Evolutionary conservation across 2,329 filamentous ascomycete genomes (phyloP).

Genomic region (Fusarium chaquense): DNA sequence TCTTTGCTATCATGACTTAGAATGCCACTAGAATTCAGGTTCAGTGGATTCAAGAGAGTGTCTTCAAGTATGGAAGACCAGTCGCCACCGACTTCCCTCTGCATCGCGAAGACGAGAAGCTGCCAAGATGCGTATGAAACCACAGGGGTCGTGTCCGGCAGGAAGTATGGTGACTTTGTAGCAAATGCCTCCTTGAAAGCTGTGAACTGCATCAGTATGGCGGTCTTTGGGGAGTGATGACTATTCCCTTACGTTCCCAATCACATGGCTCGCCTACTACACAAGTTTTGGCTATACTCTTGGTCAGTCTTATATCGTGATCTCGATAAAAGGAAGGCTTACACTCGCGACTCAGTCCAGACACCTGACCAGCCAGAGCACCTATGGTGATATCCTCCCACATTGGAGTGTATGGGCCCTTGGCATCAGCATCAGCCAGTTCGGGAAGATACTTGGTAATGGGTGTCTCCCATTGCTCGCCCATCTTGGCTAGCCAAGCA

Average conservation of each 20-base stretch:
- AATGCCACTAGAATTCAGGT: constrained; percentile 26
- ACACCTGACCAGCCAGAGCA: constrained; percentile 38
- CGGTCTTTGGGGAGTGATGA: rapidly evolving
- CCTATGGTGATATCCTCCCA: constrained; percentile 42
- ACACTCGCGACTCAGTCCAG: constrained; percentile 41
- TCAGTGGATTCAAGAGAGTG: constrained; percentile 13
- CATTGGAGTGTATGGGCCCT: not conserved
- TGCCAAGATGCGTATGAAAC: constrained; percentile 42
- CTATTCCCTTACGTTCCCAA: constrained; percentile 12
- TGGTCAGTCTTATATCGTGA: not conserved
- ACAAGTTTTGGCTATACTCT: constrained; percentile 22
- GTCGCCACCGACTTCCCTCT: not conserved
- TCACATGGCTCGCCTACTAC: constrained; percentile 15
- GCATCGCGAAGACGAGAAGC: constrained; percentile 37
- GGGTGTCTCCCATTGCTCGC: constrained; percentile 46
- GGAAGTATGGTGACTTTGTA: constrained; percentile 29
- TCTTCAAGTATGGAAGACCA: constrained; percentile 18
- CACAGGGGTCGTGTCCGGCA: constrained; percentile 36
- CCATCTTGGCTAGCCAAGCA: constrained; percentile 49
- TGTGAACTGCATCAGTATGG: not conserved
- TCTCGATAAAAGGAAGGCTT: not conserved
- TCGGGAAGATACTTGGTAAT: constrained; percentile 50
- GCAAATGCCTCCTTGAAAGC: constrained; percentile 23
- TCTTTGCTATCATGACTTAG: not conserved
- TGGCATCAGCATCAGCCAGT: constrained; percentile 1